phyloP scores from a whole-genome alignment of 352 stramenopile species.

The Pythium sp. region DNA sequence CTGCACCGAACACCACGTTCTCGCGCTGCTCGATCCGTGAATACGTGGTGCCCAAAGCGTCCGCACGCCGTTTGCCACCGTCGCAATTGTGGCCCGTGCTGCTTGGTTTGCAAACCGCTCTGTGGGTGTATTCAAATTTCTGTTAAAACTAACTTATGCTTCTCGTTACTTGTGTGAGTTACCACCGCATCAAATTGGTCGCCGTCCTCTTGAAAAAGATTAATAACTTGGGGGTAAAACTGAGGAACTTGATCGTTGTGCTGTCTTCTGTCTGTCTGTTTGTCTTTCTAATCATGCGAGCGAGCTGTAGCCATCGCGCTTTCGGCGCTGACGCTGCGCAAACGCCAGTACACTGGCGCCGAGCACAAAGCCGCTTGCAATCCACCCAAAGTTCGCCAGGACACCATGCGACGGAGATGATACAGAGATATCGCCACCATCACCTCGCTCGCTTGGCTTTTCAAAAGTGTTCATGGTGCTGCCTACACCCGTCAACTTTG shows the following conservation, averaged over 20 bases:
- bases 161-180: background rate
- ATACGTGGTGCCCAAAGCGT: slow-evolving; percentile 32
- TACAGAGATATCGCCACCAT: background rate
- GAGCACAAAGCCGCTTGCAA: slow-evolving; percentile 36
- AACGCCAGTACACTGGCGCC: slow-evolving; percentile 33
- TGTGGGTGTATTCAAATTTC: slow-evolving; percentile 1
- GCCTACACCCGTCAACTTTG: slow-evolving; percentile 33
- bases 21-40: slow-evolving; percentile 56
- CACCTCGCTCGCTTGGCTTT: background rate
- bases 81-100: background rate
- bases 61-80: background rate
- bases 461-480: slow-evolving; percentile 23
- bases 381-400: slow-evolving; percentile 24
- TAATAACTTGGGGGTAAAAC: background rate
- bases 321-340: slow-evolving; percentile 28
- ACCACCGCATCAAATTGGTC: background rate
- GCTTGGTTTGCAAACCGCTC: background rate
- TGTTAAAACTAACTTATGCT: slow-evolving; percentile 6
- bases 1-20: slow-evolving; percentile 41
- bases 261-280: background rate
- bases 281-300: slow-evolving; percentile 20
- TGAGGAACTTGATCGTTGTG: background rate
- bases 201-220: background rate
- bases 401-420: slow-evolving; percentile 4
- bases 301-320: slow-evolving; percentile 37